phyloP scores from a whole-genome alignment of 768 basidiomycete species.

The Plicaturopsis crispa region DNA sequence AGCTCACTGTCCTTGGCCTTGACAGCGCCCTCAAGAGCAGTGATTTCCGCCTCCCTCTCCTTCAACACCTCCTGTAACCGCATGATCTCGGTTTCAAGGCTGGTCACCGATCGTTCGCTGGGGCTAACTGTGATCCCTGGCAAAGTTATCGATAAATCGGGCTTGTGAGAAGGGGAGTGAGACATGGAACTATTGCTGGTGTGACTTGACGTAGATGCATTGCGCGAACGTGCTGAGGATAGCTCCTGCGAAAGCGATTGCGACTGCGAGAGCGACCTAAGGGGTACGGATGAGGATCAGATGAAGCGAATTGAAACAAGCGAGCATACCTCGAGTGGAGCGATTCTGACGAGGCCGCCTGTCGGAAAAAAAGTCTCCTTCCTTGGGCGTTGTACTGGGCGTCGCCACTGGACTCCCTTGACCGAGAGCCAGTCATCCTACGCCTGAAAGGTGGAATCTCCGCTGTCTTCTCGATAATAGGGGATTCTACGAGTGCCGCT shows the following conservation, averaged over 20 bases:
- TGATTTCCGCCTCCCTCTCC: conserved; percentile 89
- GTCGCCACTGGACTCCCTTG: conserved; percentile 44
- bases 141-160: conserved; percentile 54
- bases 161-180: conserved; percentile 48
- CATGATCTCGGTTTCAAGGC: conserved; percentile 94
- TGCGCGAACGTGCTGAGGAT: conserved; percentile 81
- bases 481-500: conserved; percentile 29
- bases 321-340: conserved; percentile 70
- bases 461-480: conserved; percentile 26
- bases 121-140: conserved; percentile 21
- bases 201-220: conserved; percentile 71
- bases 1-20: conserved; percentile 21
- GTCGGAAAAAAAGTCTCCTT: conserved; percentile 78
- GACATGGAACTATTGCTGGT: conserved; percentile 62
- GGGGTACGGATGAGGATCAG: conserved; percentile 7
- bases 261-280: conserved; percentile 87
- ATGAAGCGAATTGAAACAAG: conserved; percentile 5
- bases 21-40: conserved; percentile 52
- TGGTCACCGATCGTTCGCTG: conserved; percentile 70
- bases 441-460: conserved; percentile 44
- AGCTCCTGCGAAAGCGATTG: conserved; percentile 97
- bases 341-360: conserved; percentile 82
- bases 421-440: conserved; percentile 42
- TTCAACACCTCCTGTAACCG: conserved; percentile 88
- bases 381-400: conserved; percentile 40